These are phyloP conservation scores for Neurospora intermedia DNA, from an alignment of 495 filamentous ascomycete genomes.

Conservation along the genomic window DNA sequence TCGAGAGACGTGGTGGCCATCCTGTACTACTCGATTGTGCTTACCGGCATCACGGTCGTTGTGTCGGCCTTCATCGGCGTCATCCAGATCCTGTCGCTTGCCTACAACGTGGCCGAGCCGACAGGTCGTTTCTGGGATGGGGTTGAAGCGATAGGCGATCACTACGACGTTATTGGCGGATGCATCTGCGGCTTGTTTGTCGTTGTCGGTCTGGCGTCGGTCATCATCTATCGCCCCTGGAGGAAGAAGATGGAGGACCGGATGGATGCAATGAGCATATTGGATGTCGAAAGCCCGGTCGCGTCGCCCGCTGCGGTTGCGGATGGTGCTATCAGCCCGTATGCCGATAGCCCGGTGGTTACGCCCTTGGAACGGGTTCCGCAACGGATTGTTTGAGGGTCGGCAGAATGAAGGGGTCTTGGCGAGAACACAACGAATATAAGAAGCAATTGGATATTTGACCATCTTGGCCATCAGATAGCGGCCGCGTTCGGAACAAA, in stretches of 20 bases:
- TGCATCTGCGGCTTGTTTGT: conserved; percentile 76
- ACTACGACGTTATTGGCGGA: conserved; percentile 81
- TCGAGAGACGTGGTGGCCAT: conserved; percentile 75
- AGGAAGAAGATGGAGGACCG: conserved; percentile 33
- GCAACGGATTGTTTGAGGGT: background rate
- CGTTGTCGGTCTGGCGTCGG: conserved; percentile 58
- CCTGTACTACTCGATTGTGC: conserved; percentile 85
- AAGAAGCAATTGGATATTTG: background rate
- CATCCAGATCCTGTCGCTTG: conserved; percentile 71
- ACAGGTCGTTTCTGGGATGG: conserved; percentile 80
- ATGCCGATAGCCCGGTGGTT: background rate
- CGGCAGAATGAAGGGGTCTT: background rate
- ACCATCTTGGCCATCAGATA: background rate
- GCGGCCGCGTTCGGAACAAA: background rate
- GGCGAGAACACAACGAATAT: background rate
- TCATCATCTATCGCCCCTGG: conserved; percentile 70
- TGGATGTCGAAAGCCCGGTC: background rate
- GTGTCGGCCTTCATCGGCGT: conserved; percentile 79
- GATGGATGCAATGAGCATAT: conserved; percentile 1
- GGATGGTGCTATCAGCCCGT: background rate
- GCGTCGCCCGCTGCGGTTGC: background rate
- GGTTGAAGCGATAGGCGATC: conserved; percentile 59
- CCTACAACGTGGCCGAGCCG: conserved; percentile 62
- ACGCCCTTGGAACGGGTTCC: background rate
- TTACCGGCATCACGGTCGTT: conserved; percentile 77